phyloP scores from a whole-genome alignment of 2,329 filamentous ascomycete genomes.

The Mycosphaerella sp. region DNA sequence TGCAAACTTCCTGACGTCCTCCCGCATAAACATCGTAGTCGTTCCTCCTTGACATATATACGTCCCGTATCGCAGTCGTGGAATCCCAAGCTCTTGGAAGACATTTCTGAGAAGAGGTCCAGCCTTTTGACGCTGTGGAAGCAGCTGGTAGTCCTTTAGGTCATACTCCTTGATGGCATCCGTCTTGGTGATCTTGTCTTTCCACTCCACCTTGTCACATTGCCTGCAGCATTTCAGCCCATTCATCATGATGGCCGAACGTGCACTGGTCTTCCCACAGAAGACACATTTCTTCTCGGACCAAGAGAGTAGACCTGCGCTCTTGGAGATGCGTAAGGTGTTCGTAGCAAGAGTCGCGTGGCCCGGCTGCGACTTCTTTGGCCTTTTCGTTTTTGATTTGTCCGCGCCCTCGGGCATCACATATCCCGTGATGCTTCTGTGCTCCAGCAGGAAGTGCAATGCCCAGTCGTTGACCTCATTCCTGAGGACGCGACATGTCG shows the following conservation, averaged over 20 bases:
- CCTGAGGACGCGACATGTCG: slow-evolving; percentile 23
- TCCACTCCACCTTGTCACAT: slow-evolving; percentile 30
- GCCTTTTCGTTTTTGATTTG: slow-evolving; percentile 4
- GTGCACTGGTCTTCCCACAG: slow-evolving; percentile 27
- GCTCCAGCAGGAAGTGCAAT: slow-evolving; percentile 24
- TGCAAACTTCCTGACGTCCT: slow-evolving; percentile 25
- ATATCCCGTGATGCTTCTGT: slow-evolving; percentile 24
- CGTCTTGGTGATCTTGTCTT: slow-evolving; percentile 31
- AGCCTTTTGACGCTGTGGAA: slow-evolving; percentile 13
- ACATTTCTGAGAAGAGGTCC: not conserved
- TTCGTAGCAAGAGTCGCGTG: slow-evolving; percentile 5
- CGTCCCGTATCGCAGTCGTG: slow-evolving; percentile 23
- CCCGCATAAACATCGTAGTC: slow-evolving; percentile 28
- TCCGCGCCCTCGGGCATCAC: not conserved
- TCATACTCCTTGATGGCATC: slow-evolving; percentile 23
- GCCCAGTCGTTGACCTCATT: slow-evolving; percentile 28
- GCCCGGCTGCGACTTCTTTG: not conserved
- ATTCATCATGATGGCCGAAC: slow-evolving; percentile 29
- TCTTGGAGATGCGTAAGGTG: slow-evolving; percentile 10
- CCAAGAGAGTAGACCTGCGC: slow-evolving; percentile 25
- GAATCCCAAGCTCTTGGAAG: slow-evolving; percentile 9
- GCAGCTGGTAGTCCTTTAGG: slow-evolving; percentile 24
- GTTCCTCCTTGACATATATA: slow-evolving; percentile 19
- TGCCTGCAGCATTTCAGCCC: slow-evolving; percentile 27
- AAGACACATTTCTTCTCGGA: slow-evolving; percentile 27